Base-by-base conservation (phyloP, 345 rosid species). In the Corchorus olitorius region DNA sequence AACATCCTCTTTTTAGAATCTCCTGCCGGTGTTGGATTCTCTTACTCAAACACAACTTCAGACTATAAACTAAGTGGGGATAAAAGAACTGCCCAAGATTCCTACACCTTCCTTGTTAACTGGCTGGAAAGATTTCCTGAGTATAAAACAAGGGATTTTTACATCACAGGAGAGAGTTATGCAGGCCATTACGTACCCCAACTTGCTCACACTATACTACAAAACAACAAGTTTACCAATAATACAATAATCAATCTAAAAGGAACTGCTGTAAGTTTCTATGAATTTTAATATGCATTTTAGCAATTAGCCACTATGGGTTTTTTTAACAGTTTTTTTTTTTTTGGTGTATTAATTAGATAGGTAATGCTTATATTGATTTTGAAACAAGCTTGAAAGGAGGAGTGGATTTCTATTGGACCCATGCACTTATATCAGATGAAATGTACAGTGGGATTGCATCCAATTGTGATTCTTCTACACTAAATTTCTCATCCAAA, bases 381-480 rank as follows among this genome's bases (percentile, higher is more conserved):
- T 90, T 87, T 62, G 74, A 77, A 71, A 77, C 83, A 20, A 86
- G 85, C 65, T 48, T 74, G 72, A 80, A 61, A 75, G 94, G 89
- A 10, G 55, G 84, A 15, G 74, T 87, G 11, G 94, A 88, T 50
- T 90, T 86, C 55, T 87, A 85, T n/a, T 90, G 94, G 92, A 88
- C 90, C 73, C 91, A 88, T 63, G 84, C 88, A 17, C 86, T 90
- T 37, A 84, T 85, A 75, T 86, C 92, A 0, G 92, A 88, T 75
- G 61, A 66, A 68, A 79, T 77, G 1, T 82, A 86, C 71, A 35
- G 79, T 27, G 79, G 80, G n/a, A 83, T 87, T 58, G 75, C 80
- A 43, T 73, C 73, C 37, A 85, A 22, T 10, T 88, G 94, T 33
- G 84, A 87, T 72, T 88, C 84, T 82, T 83, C 69, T 27, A 75